Evolutionary conservation across 352 stramenopile genomes (phyloP), one percentile per base, ranked within the genome.

Genomic region (Pythium sukuiense): DNA sequence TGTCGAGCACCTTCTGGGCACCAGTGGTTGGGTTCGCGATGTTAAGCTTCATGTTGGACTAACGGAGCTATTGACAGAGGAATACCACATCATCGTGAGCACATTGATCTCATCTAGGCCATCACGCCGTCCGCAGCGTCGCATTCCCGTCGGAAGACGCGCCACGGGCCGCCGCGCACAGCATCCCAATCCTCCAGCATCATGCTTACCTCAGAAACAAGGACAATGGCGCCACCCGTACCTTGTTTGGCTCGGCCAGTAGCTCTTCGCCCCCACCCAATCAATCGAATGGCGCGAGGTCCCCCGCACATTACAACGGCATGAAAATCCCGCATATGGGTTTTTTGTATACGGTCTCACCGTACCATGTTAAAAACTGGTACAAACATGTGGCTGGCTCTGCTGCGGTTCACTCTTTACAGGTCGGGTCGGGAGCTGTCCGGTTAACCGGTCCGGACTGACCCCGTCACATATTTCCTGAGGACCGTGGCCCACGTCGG

Each of bases 1-100:
- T 98, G 77, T 99, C 97, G 80, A 99, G 96, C 76, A 99, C 88
- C 85, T 99, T 99, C 91, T 99, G 97, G 74, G 94, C 85, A 60
- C 97, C 97, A 61, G 97, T 99, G 67, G 87, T 77, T 65, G 98
- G 98, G 88, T 98, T 99, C 61, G 98, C 96, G 88, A 99, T 99
- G 91, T 99, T 99, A 83, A 99, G 97, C 98, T 99, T 97, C 88
- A 97, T 96, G 65, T 71, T 92, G 60, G 59, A 66, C 61, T 65
- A 69, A 65, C 41, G 39, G 55, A 70, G 58, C 55, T 70, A 43
- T 18, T 11, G 37, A 43, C 12, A 43, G 7, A 46, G 6, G 55
- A 16, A 59, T 6, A 61, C 0, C 27, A 55, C n/a, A 71, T 48
- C 18, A 59, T 29, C 29, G 43, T 70, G 49, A 70, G 63, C 57